A percentile compares a stretch with the other conserved stretches of the same genome.
Evolutionary conservation across 2,329 filamentous ascomycete genomes (phyloP).

Genomic region (Epichloe elymi): DNA sequence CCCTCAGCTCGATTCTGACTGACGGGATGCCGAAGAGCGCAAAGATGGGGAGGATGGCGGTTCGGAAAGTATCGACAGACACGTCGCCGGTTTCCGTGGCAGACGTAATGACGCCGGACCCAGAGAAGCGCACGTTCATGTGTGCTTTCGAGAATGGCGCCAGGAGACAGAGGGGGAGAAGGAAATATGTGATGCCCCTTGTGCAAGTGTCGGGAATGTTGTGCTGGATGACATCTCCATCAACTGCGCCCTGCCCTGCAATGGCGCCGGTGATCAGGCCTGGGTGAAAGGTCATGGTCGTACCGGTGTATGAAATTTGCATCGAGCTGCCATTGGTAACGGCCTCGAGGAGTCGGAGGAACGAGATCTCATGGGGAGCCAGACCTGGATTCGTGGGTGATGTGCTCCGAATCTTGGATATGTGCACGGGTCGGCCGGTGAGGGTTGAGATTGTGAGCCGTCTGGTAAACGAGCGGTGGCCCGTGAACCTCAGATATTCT

Average conservation of each 20-base stretch:
- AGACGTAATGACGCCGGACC: conserved; percentile 83
- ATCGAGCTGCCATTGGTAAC: conserved; percentile 91
- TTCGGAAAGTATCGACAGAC: conserved; percentile 85
- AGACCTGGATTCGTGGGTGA: conserved; percentile 82
- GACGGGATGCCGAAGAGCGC: conserved; percentile 74
- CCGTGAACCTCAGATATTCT: conserved; percentile 62
- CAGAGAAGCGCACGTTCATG: conserved; percentile 80
- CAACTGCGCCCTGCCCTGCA: conserved; percentile 56
- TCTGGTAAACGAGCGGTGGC: conserved; percentile 69
- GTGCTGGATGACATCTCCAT: conserved; percentile 68
- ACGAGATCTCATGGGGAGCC: conserved; percentile 84
- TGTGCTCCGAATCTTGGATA: conserved; percentile 82
- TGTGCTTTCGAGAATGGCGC: conserved; percentile 88
- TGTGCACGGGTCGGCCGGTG: conserved; percentile 77
- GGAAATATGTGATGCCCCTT: conserved; percentile 80
- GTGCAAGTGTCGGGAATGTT: conserved; percentile 63
- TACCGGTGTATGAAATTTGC: conserved; percentile 94
- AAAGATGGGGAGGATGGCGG: conserved; percentile 81
- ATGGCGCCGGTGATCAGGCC: conserved; percentile 82
- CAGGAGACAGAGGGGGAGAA: conserved; percentile 77
- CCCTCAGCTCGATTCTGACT: conserved; percentile 71
- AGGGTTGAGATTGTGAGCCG: conserved; percentile 84
- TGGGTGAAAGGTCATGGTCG: conserved; percentile 80
- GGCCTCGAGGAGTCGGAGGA: conserved; percentile 84
- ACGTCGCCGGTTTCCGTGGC: conserved; percentile 75